Base-by-base conservation (phyloP, 164 flowering plant species). In the Chimonanthus praecox region DNA sequence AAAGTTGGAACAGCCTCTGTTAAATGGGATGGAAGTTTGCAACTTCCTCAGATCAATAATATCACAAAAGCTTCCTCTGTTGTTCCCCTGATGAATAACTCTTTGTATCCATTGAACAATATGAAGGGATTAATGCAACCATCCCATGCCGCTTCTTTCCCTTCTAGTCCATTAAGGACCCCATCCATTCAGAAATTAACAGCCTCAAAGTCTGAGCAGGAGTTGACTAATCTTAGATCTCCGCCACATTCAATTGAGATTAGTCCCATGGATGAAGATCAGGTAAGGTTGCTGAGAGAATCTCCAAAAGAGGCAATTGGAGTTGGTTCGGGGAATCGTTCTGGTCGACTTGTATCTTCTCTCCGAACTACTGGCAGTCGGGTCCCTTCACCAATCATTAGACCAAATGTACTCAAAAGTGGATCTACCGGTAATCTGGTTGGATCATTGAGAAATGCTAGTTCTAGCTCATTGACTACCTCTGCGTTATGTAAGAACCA, bases 151-250 rank as follows among this genome's bases (percentile, higher is more conserved):
- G 80, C 78, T 83, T 84, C 90, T 18, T 78, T 86, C 67, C 73
- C 89, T 65, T 80, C 91, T 72, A 84, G 77, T 73, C 78, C 83
- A 10, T 88, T 82, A 62, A 89, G 86, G 81, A 80, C 75, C 74
- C 75, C 83, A 64, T 64, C 87, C 70, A 69, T 66, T 47, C 91
- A 83, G 73, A 93, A 82, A 75, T 76, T 89, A 50, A 72, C 92
- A 48, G 74, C 85, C 73, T 92, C 98, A 66, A 96, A 94, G 79
- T 92, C 98, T 77, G 98, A 96, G 54, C 97, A 90, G 77, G 97
- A 96, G 81, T 80, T 94, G 74, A 71, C 89, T 80, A 85, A 97
- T 73, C 87, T 88, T 72, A 87, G 86, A 77, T 93, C 97, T 72
- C 84, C 88, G n/a, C 45, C 78, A 11, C 87, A 83, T 73, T 79